Evolutionary conservation across 2,329 filamentous ascomycete genomes (phyloP).

Genomic region (Pseudogymnoascus sp.): DNA sequence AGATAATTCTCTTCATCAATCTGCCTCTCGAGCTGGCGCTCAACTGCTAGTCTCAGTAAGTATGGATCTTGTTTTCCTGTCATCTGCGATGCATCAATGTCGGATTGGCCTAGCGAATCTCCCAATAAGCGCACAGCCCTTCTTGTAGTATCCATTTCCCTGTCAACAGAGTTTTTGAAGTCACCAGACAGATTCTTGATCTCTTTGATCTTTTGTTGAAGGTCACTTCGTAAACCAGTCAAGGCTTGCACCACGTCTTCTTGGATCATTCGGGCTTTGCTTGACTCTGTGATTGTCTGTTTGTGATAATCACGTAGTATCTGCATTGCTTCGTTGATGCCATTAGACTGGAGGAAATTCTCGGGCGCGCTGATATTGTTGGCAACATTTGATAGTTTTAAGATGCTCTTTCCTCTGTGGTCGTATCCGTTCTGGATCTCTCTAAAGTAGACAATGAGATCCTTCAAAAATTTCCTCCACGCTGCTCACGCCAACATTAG

Average conservation of each 20-base stretch:
- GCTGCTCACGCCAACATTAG: slow-evolving; percentile 44
- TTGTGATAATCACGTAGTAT: slow-evolving; percentile 80
- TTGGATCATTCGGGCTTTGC: slow-evolving; percentile 86
- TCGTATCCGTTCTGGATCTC: slow-evolving; percentile 90
- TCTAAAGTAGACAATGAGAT: slow-evolving; percentile 87
- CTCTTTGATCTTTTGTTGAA: slow-evolving; percentile 96
- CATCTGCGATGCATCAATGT: slow-evolving; percentile 67
- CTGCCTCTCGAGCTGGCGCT: slow-evolving; percentile 85
- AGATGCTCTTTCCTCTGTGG: slow-evolving; percentile 69
- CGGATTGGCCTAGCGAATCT: slow-evolving; percentile 71
- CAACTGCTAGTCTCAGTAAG: slow-evolving; percentile 75
- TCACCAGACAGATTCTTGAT: slow-evolving; percentile 90
- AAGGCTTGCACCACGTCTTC: slow-evolving; percentile 85
- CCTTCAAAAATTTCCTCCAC: slow-evolving; percentile 93
- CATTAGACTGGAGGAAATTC: slow-evolving; percentile 71
- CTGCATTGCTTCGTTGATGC: slow-evolving; percentile 80
- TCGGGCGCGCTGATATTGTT: slow-evolving; percentile 72
- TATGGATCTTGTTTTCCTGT: slow-evolving; percentile 90
- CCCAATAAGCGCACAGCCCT: slow-evolving; percentile 75
- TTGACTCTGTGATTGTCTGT: slow-evolving; percentile 69
- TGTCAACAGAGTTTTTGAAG: slow-evolving; percentile 95
- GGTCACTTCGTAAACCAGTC: slow-evolving; percentile 76
- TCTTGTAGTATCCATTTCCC: slow-evolving; percentile 81
- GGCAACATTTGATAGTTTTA: slow-evolving; percentile 77
- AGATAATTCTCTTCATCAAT: slow-evolving; percentile 97